Conservation (phyloP, 805 yeast species). For the Monosporozyma unispora region DNA sequence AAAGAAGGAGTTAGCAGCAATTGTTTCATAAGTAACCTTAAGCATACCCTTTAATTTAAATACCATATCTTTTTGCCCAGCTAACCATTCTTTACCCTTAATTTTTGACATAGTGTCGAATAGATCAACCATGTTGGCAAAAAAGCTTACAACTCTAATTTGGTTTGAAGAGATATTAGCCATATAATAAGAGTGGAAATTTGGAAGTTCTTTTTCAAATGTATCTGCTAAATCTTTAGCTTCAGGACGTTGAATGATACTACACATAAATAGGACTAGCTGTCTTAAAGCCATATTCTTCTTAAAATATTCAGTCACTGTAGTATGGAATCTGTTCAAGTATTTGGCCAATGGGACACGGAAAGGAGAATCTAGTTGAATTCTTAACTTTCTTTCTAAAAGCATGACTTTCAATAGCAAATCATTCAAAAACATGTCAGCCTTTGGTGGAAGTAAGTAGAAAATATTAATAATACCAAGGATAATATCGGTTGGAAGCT, state of each 20-base stretch:
- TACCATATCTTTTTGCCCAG: constrained; percentile 32
- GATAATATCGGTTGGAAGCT: constrained; percentile 76
- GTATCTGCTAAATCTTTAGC: constrained; percentile 43
- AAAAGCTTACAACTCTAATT: constrained; percentile 32
- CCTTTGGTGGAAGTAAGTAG: constrained; percentile 85
- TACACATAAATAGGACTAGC: constrained; percentile 38
- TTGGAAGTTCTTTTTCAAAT: constrained; percentile 44
- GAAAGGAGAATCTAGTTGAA: constrained; percentile 83
- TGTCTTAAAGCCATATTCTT: constrained; percentile 55
- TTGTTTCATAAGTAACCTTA: constrained; percentile 17
- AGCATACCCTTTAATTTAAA: constrained; percentile 25
- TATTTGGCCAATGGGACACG: constrained; percentile 84
- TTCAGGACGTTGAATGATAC: constrained; percentile 25
- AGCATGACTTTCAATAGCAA: constrained; percentile 65
- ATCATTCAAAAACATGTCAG: constrained; percentile 85
- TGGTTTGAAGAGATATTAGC: constrained; percentile 35
- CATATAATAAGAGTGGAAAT: constrained; percentile 39
- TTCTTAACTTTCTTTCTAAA: constrained; percentile 73
- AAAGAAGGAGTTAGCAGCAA: constrained; percentile 22
- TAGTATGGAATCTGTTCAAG: constrained; percentile 70
- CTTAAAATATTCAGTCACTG: constrained; percentile 61
- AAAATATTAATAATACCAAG: constrained; percentile 86
- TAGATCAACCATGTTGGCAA: constrained; percentile 67
- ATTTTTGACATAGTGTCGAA: constrained; percentile 42
- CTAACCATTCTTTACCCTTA: constrained; percentile 52